These are phyloP conservation scores for Perilla frutescens DNA, from an alignment of 257 asterid genomes.

Conservation along the genomic window DNA sequence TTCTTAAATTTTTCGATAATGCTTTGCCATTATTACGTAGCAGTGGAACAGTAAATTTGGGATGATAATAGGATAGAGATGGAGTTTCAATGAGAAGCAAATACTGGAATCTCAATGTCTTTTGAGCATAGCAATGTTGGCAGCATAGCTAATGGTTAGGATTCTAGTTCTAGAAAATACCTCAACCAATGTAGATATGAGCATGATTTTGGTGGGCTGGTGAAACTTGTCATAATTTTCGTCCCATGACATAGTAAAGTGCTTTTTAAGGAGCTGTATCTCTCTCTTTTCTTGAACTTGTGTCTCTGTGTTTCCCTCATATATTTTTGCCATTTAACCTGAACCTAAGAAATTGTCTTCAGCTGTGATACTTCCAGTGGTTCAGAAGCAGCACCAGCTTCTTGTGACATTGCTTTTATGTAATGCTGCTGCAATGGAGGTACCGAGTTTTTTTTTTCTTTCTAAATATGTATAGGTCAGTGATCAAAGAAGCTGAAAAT, in stretches of 20 bases:
- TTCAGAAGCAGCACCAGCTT: constrained; percentile 98
- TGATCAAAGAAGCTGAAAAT: not conserved
- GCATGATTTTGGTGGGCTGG: constrained; percentile 7
- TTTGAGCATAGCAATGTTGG: not conserved
- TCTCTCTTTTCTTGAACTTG: not conserved
- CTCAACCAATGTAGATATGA: not conserved
- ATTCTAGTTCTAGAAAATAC: not conserved
- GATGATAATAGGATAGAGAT: not conserved
- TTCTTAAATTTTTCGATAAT: not conserved
- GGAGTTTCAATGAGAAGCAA: constrained; percentile 2
- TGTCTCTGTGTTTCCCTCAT: not conserved
- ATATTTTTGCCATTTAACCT: constrained; percentile 21
- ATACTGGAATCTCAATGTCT: constrained; percentile 8
- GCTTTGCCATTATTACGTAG: not conserved
- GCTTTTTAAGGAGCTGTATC: not conserved
- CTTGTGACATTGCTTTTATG: constrained; percentile 93
- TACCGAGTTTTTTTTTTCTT: constrained; percentile 26
- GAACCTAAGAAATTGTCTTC: constrained; percentile 39
- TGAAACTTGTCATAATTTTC: constrained; percentile 3
- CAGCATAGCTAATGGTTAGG: not conserved
- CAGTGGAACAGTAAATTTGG: not conserved
- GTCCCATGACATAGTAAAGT: not conserved
- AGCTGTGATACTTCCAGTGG: constrained; percentile 92
- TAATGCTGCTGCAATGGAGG: constrained; percentile 98
- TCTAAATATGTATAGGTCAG: constrained; percentile 3